A percentile compares a stretch with the other conserved stretches of the same genome.
Conservation (phyloP, 805 yeast species). For the Sungouiella blattae region DNA sequence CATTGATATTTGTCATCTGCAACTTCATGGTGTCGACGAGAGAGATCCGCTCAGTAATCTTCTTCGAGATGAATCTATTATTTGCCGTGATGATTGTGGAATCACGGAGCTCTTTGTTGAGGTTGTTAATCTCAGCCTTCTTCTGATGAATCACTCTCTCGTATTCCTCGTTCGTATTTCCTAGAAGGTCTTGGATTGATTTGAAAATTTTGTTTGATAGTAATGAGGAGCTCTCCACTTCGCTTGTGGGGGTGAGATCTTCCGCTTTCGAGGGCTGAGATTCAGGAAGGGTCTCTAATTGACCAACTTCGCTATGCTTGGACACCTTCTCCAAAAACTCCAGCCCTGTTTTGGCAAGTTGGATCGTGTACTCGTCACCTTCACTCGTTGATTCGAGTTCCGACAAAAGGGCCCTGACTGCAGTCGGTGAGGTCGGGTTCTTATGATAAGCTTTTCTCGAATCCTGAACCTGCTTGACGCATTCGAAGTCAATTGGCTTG, state of each 20-base stretch:
- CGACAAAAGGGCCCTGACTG: constrained; percentile 8
- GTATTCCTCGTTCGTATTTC: constrained; percentile 37
- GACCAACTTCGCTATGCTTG: constrained; percentile 10
- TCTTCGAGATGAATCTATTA: constrained; percentile 34
- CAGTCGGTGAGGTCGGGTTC: constrained; percentile 8
- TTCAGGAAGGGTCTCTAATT: constrained; percentile 5
- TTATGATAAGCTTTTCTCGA: constrained; percentile 12
- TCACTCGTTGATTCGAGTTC: constrained; percentile 12
- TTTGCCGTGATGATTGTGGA: constrained; percentile 42
- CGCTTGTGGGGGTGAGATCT: constrained; percentile 9
- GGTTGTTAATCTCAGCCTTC: constrained; percentile 29
- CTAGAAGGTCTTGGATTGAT: constrained; percentile 37
- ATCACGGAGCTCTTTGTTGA: constrained; percentile 36
- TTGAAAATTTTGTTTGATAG: constrained; percentile 33
- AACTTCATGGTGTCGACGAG: constrained; percentile 49
- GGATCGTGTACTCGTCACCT: constrained; percentile 25
- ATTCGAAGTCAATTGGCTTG: constrained; percentile 83
- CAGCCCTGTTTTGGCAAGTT: constrained; percentile 31
- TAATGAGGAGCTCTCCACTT: constrained; percentile 10
- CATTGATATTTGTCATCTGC: constrained; percentile 40
- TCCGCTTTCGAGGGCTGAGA: not conserved
- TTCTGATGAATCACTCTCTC: constrained; percentile 35
- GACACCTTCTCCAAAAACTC: constrained; percentile 28
- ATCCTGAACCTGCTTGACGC: constrained; percentile 41
- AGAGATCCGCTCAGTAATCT: constrained; percentile 34